phyloP scores from a whole-genome alignment of 345 rosid species.

The Cochlearia excelsa region DNA sequence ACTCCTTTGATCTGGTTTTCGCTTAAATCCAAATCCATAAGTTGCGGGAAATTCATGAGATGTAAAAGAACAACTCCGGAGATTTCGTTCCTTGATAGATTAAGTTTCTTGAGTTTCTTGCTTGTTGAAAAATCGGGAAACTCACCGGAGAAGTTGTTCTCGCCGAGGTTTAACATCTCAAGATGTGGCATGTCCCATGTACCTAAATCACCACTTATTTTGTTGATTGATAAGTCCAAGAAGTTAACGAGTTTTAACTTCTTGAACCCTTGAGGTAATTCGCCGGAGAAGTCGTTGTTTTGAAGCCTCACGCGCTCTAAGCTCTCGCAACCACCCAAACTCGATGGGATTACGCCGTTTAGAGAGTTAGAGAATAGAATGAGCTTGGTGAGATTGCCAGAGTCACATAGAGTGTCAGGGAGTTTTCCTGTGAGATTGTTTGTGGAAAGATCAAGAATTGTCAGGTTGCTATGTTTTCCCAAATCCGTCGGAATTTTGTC shows the following conservation, averaged over 20 bases:
- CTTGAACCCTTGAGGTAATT: slow-evolving; percentile 49
- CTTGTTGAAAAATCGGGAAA: slow-evolving; percentile 61
- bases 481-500: slow-evolving; percentile 71
- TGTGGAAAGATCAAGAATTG: slow-evolving; percentile 75
- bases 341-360: slow-evolving; percentile 51
- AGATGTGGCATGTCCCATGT: slow-evolving; percentile 73
- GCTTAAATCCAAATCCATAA: slow-evolving; percentile 59
- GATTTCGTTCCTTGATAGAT: slow-evolving; percentile 56
- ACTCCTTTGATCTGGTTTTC: slow-evolving; percentile 56
- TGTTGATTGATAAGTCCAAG: slow-evolving; percentile 72
- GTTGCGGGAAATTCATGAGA: slow-evolving; percentile 44
- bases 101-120: slow-evolving; percentile 57
- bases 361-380: slow-evolving; percentile 82
- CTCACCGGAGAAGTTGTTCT: slow-evolving; percentile 55
- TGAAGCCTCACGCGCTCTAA: slow-evolving; percentile 74
- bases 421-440: slow-evolving; percentile 66
- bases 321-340: slow-evolving; percentile 54
- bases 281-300: slow-evolving; percentile 56
- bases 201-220: slow-evolving; percentile 54
- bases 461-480: slow-evolving; percentile 63
- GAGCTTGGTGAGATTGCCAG: slow-evolving; percentile 69
- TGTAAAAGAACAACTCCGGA: slow-evolving; percentile 53
- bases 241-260: slow-evolving; percentile 61
- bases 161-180: slow-evolving; percentile 66
- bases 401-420: slow-evolving; percentile 63